These are phyloP conservation scores for Exserohilum rostratum DNA, from an alignment of 2,329 filamentous ascomycete genomes.

Conservation along the genomic window DNA sequence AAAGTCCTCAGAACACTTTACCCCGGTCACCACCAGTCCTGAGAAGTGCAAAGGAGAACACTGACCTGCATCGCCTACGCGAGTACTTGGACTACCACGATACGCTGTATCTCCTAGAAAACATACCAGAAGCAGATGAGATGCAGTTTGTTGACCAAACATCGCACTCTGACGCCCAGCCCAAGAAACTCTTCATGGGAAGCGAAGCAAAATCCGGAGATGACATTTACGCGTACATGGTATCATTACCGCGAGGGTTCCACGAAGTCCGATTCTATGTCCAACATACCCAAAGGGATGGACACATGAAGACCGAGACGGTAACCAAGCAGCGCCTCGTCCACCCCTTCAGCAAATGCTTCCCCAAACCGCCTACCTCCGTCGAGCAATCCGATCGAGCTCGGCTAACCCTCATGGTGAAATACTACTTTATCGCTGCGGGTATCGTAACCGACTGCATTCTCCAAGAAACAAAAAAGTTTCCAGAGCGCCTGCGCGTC, in stretches of 20 bases:
- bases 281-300: background rate
- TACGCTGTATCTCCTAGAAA: constrained; percentile 14
- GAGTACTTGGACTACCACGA: constrained; percentile 6
- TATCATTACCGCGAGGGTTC: background rate
- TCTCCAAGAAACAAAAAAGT: constrained; percentile 17
- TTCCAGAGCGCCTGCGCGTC: constrained; percentile 9
- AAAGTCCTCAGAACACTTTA: background rate
- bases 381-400: constrained; percentile 7
- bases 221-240: constrained; percentile 20
- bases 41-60: background rate
- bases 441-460: constrained; percentile 17
- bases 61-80: constrained; percentile 6
- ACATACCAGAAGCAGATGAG: constrained; percentile 11
- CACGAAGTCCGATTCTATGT: constrained; percentile 15
- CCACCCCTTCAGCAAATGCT: constrained; percentile 22
- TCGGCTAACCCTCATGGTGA: constrained; percentile 10
- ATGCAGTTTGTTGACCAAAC: constrained; percentile 16
- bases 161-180: constrained; percentile 6
- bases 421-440: constrained; percentile 20
- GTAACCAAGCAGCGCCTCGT: constrained; percentile 11
- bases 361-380: background rate
- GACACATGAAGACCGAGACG: constrained; percentile 1
- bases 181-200: constrained; percentile 19
- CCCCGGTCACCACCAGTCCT: background rate
- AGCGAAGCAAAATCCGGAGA: constrained; percentile 2